Percentiles rank a stretch among this genome's conserved stretches.
Conservation (phyloP, 495 filamentous ascomycete species). For the Aspergillus kassunensis region DNA sequence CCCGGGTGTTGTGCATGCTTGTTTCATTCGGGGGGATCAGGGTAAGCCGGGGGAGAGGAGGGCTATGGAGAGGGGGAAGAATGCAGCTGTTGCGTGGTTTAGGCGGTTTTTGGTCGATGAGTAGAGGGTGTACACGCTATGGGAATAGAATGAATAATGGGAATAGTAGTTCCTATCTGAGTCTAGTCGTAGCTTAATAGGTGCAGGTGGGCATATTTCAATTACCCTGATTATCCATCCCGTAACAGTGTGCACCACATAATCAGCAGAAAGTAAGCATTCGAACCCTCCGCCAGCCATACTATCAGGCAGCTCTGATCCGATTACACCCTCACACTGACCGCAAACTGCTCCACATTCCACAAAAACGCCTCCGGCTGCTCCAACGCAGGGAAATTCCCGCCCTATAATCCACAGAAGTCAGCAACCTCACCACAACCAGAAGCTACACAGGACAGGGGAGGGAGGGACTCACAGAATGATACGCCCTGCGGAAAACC, state of each 20-base stretch:
- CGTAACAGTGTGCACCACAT: too few species aligned
- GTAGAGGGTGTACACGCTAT: too few species aligned
- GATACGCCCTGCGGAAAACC: slow-evolving; percentile 32
- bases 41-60: slow-evolving; percentile 15
- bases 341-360: slow-evolving; percentile 58
- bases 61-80: not conserved
- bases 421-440: slow-evolving; percentile 7
- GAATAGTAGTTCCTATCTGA: too few species aligned
- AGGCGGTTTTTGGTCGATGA: not conserved
- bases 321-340: slow-evolving; percentile 36
- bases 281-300: too few species aligned
- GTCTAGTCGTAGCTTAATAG: too few species aligned
- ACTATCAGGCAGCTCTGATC: too few species aligned
- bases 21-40: slow-evolving; percentile 42
- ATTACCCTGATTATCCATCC: too few species aligned
- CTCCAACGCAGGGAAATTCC: slow-evolving; percentile 15
- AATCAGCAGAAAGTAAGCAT: too few species aligned
- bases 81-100: not conserved
- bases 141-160: too few species aligned
- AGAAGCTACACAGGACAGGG: too few species aligned
- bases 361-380: slow-evolving; percentile 33
- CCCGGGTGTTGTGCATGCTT: slow-evolving; percentile 50
- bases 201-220: too few species aligned
- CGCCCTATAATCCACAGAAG: slow-evolving; percentile 33
- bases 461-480: too few species aligned